phyloP scores from a whole-genome alignment of 1,284 basidiomycete species.

The Trichosporon asahii region DNA sequence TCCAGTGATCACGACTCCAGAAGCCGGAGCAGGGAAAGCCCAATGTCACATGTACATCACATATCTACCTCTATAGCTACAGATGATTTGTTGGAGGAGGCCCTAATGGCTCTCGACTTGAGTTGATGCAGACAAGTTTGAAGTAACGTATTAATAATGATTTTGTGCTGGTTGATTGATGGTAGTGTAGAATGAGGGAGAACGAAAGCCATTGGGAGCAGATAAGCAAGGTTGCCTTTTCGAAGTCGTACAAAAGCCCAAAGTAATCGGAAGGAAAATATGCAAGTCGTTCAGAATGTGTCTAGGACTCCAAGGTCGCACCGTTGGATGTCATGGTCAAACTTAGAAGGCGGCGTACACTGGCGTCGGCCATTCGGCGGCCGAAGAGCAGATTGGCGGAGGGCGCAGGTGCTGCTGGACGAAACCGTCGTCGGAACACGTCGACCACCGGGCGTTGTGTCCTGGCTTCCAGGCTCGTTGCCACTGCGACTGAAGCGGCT shows the following conservation, averaged over 20 bases:
- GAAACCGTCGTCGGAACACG: conserved; percentile 23
- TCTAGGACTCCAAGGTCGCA: conserved; percentile 4
- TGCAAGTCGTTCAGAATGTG: background rate
- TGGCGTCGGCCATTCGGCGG: conserved; percentile 22
- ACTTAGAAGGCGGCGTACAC: conserved; percentile 11
- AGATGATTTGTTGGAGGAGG: conserved; percentile 9
- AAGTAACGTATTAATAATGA: background rate
- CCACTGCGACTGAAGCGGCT: background rate
- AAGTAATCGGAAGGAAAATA: conserved; percentile 10
- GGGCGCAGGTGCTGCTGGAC: conserved; percentile 20
- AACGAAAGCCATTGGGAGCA: background rate
- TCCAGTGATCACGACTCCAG: background rate
- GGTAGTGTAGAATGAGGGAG: background rate
- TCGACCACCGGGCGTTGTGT: conserved; percentile 21
- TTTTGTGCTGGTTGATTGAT: background rate
- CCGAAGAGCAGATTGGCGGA: conserved; percentile 15
- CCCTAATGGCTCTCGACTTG: background rate
- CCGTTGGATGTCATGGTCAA: background rate
- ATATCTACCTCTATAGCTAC: conserved; percentile 24
- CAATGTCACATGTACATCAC: conserved; percentile 17
- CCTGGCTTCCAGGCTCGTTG: conserved; percentile 20
- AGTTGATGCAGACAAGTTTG: conserved; percentile 16
- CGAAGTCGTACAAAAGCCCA: conserved; percentile 9
- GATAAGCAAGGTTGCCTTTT: background rate
- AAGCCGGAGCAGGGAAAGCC: background rate